Evolutionary conservation across 2,329 filamentous ascomycete species (phyloP).

Genomic region (Chrysoporthe puriensis): DNA sequence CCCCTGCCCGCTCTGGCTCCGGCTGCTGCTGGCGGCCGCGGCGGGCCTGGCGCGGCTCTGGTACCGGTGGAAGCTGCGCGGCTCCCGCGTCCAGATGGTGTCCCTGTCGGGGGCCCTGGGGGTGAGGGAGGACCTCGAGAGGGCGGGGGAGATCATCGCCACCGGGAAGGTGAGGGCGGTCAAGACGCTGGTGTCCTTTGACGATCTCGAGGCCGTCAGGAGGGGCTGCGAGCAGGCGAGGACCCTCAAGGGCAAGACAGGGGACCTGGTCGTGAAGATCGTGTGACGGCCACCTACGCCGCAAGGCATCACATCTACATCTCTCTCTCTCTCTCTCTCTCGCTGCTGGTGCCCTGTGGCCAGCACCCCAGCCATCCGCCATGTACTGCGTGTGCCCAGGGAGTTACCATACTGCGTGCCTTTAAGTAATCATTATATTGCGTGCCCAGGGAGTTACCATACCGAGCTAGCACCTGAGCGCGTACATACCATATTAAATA

Average conservation of each 20-base stretch:
- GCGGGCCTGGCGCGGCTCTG: slow-evolving; percentile 41
- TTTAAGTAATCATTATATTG: too few relatives aligned
- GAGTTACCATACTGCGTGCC: too few relatives aligned
- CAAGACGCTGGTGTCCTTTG: slow-evolving; percentile 44
- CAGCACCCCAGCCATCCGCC: neutral
- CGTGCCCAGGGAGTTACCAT: too few relatives aligned
- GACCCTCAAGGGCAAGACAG: slow-evolving; percentile 47
- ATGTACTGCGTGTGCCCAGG: too few relatives aligned
- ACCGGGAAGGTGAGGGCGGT: slow-evolving; percentile 48
- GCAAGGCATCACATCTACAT: too few relatives aligned
- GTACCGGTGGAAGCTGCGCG: slow-evolving; percentile 47
- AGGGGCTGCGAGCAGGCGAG: slow-evolving; percentile 45
- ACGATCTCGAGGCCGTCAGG: slow-evolving; percentile 48
- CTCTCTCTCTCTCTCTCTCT: neutral
- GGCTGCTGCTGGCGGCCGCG: slow-evolving; percentile 19
- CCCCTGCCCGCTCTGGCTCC: slow-evolving; percentile 42
- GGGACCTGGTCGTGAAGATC: slow-evolving; percentile 47
- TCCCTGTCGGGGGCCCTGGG: slow-evolving; percentile 50
- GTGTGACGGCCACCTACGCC: slow-evolving; percentile 24
- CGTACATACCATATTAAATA: too few relatives aligned
- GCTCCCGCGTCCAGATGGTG: slow-evolving; percentile 49
- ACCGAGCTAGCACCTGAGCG: too few relatives aligned
- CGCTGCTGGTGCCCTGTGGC: neutral
- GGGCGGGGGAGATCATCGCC: slow-evolving; percentile 45
- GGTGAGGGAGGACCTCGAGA: slow-evolving; percentile 47